Percentiles rank a stretch among this genome's conserved stretches.
Conservation (phyloP, 352 stramenopile genomes). For the Blastocystis sp. region DNA sequence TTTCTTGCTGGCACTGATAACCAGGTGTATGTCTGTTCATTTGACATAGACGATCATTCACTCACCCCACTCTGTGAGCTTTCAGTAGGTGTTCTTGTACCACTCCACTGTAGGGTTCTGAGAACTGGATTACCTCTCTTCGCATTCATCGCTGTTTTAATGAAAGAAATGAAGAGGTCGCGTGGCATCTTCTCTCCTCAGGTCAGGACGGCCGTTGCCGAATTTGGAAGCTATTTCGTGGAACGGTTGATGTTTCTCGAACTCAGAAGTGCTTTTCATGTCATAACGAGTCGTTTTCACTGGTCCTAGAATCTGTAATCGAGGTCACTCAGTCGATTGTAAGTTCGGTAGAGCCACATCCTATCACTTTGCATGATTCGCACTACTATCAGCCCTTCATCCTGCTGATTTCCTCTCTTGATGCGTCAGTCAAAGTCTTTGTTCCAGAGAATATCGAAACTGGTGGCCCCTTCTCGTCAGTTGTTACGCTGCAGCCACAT, state of each 20-base stretch:
- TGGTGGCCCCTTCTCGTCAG: not conserved
- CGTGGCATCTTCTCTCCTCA: not conserved
- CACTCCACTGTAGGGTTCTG: not conserved
- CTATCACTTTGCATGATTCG: not conserved
- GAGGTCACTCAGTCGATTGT: not conserved
- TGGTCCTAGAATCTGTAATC: conserved; percentile 24
- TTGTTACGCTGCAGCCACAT: conserved; percentile 28
- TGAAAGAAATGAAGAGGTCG: not conserved
- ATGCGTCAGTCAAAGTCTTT: not conserved
- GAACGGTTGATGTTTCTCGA: not conserved
- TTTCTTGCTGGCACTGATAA: conserved; percentile 46
- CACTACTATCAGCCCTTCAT: conserved; percentile 3
- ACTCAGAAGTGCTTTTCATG: not conserved
- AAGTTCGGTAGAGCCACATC: not conserved
- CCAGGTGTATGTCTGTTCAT: not conserved
- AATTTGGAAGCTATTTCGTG: not conserved
- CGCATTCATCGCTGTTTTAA: not conserved
- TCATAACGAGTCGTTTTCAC: not conserved
- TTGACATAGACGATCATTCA: not conserved
- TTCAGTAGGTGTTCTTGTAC: not conserved
- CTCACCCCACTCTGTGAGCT: not conserved
- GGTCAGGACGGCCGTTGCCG: conserved; percentile 14
- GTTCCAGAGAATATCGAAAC: not conserved
- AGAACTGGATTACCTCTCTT: conserved; percentile 28
- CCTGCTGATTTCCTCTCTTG: not conserved